Conservation (phyloP, 2,329 filamentous ascomycete species). For the Cyanodermella asteris region DNA sequence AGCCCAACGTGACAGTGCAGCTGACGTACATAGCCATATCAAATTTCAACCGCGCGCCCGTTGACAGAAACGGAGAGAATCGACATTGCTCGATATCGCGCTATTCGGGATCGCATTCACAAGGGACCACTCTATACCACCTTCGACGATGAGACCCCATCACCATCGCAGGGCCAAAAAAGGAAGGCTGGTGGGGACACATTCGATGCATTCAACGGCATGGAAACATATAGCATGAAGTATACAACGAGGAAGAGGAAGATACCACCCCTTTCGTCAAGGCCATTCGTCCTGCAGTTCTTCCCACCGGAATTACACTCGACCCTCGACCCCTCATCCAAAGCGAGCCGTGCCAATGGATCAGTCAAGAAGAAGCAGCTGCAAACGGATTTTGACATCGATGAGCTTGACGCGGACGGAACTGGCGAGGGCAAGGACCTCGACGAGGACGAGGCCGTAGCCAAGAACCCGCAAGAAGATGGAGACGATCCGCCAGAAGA, state of each 20-base stretch:
- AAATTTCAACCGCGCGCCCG: slow-evolving; percentile 16
- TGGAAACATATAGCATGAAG: slow-evolving; percentile 36
- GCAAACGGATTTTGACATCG: not conserved
- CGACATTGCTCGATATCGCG: slow-evolving; percentile 27
- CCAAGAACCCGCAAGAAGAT: slow-evolving; percentile 13
- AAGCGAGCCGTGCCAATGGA: not conserved
- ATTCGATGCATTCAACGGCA: slow-evolving; percentile 40
- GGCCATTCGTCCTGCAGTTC: slow-evolving; percentile 33
- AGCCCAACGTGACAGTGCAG: not conserved
- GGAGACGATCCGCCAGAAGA: slow-evolving; percentile 28
- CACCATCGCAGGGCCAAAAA: too few species aligned
- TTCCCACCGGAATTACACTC: slow-evolving; percentile 37
- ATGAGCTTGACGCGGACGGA: slow-evolving; percentile 1
- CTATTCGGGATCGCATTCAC: slow-evolving; percentile 31
- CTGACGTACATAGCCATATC: slow-evolving; percentile 8
- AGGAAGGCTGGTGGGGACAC: too few species aligned
- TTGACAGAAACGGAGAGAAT: slow-evolving; percentile 22
- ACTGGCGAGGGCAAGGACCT: slow-evolving; percentile 10
- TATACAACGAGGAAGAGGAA: slow-evolving; percentile 34
- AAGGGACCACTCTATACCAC: slow-evolving; percentile 38
- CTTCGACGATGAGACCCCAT: slow-evolving; percentile 19
- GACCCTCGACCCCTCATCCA: slow-evolving; percentile 23
- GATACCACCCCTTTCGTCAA: slow-evolving; percentile 30
- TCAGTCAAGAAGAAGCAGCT: not conserved
- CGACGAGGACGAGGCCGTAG: slow-evolving; percentile 19